phyloP scores from a whole-genome alignment of 2,329 filamentous ascomycete species.

The Fusarium cyanostomum region DNA sequence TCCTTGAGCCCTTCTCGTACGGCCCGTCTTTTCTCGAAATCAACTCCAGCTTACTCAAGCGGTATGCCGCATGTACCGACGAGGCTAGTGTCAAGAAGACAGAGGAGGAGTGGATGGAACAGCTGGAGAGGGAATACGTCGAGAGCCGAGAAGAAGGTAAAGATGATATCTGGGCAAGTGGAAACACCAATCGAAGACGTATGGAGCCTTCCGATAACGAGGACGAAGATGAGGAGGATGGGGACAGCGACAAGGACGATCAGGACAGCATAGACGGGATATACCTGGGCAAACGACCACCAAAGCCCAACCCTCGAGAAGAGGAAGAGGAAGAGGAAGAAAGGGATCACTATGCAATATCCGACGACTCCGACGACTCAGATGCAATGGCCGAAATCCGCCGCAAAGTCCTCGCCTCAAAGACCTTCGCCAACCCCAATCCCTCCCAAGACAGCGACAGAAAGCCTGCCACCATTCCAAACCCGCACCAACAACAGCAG shows the following conservation, averaged over 20 bases:
- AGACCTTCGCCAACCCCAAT: conserved; percentile 72
- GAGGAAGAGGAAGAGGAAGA: conserved; percentile 58
- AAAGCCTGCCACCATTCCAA: conserved; percentile 70
- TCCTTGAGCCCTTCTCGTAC: conserved; percentile 87
- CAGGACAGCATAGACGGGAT: conserved; percentile 64
- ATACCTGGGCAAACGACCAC: conserved; percentile 66
- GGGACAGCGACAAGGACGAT: conserved; percentile 56
- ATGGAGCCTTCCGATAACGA: conserved; percentile 62
- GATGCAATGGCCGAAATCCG: conserved; percentile 91
- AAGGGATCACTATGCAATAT: conserved; percentile 77
- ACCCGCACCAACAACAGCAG: conserved; percentile 55
- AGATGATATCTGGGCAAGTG: conserved; percentile 87
- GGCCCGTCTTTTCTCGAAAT: conserved; percentile 90
- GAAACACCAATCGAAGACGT: conserved; percentile 80
- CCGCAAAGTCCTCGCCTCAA: conserved; percentile 88
- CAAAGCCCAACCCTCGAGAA: conserved; percentile 42
- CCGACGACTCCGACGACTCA: conserved; percentile 83
- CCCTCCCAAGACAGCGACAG: conserved; percentile 56
- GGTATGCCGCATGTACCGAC: conserved; percentile 84
- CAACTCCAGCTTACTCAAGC: conserved; percentile 81
- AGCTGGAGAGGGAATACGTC: conserved; percentile 88
- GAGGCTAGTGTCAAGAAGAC: conserved; percentile 85
- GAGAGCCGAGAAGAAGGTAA: conserved; percentile 77
- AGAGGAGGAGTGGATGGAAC: conserved; percentile 87
- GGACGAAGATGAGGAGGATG: conserved; percentile 58